phyloP scores from a whole-genome alignment of 768 basidiomycete species.

The Cystobasidium onofrii region DNA sequence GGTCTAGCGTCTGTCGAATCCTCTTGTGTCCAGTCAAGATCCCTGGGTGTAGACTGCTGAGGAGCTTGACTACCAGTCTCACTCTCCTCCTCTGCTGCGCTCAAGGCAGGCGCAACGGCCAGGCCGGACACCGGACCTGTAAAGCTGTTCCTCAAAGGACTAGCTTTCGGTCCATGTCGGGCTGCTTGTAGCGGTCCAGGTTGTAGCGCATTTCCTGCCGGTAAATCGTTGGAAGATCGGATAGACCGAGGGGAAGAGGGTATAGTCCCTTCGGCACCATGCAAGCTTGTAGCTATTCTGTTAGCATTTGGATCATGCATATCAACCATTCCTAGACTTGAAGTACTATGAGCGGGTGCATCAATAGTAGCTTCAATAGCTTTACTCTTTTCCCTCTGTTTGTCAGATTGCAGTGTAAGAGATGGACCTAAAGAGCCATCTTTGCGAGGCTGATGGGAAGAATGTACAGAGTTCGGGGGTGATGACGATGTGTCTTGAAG shows the following conservation, averaged over 20 bases:
- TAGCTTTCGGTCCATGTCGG: not conserved
- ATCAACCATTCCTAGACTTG: not conserved
- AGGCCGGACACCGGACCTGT: not conserved
- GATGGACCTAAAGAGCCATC: not conserved
- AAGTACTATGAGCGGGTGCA: not conserved
- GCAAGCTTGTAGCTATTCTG: slow-evolving; percentile 18
- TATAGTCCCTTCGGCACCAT: not conserved
- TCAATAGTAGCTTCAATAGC: not conserved
- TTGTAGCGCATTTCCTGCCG: too few species aligned
- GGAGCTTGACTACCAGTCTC: not conserved
- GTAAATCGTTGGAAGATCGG: not conserved
- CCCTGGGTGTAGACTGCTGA: not conserved
- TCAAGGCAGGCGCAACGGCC: not conserved
- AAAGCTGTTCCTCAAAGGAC: slow-evolving; percentile 21
- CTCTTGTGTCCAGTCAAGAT: not conserved
- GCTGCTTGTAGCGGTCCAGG: not conserved
- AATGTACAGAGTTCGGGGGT: not conserved
- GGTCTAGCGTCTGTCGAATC: not conserved
- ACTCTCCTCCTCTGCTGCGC: not conserved
- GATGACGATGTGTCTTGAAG: not conserved
- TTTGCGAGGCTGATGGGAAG: not conserved
- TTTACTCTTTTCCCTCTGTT: not conserved
- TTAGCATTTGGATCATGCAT: slow-evolving; percentile 11
- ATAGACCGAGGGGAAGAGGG: not conserved
- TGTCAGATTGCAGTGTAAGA: not conserved